Conservation (phyloP, 2,329 filamentous ascomycete genomes). For the Rutstroemia sp. region DNA sequence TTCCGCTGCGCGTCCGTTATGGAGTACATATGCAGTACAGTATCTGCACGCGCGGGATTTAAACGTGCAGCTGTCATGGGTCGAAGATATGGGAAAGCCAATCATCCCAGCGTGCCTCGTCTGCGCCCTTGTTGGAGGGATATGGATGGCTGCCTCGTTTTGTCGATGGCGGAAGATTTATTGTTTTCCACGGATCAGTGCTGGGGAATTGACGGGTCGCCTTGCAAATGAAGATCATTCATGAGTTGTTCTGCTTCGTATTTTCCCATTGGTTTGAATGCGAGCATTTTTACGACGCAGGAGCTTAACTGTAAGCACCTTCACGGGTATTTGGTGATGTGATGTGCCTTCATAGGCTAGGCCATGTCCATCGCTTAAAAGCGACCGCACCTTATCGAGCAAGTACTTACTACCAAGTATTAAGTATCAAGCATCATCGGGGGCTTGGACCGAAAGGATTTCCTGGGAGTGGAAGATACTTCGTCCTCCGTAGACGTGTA, state of each 20-base stretch:
- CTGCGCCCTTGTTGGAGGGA: conserved; percentile 13
- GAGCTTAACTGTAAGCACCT: no score
- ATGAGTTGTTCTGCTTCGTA: background rate
- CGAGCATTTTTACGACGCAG: background rate
- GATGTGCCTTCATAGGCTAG: background rate
- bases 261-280: background rate
- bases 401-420: no score
- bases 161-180: background rate
- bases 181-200: background rate
- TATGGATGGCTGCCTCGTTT: conserved; percentile 13
- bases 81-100: conserved; percentile 12
- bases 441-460: conserved; percentile 6
- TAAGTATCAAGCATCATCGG: background rate
- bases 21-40: conserved; percentile 14
- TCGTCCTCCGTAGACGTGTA: background rate
- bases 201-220: background rate
- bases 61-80: conserved; percentile 12
- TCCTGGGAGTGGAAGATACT: background rate
- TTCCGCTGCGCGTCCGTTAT: conserved; percentile 18
- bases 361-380: background rate
- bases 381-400: background rate
- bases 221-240: background rate
- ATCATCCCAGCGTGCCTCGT: conserved; percentile 10
- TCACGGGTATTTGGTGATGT: background rate
- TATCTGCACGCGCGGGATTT: conserved; percentile 18